Conservation (phyloP, 2,329 filamentous ascomycete genomes). For the Fusarium sp. region DNA sequence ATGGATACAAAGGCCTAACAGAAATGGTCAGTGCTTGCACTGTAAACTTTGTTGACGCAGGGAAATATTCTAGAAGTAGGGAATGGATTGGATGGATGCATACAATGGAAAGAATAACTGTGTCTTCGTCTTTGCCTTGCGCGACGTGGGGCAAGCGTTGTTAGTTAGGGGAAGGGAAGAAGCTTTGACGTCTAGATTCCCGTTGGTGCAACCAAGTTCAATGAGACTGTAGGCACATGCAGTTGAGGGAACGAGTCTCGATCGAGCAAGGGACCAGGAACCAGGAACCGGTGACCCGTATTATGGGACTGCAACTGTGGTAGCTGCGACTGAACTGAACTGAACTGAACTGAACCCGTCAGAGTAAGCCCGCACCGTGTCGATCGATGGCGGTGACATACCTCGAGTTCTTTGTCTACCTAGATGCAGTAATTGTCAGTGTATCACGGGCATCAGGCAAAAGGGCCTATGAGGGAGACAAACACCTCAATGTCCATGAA, state of each 20-base stretch:
- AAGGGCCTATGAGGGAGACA: neutral
- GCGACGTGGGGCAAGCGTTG: conserved; percentile 34
- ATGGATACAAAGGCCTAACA: neutral
- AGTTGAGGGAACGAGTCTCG: conserved; percentile 8
- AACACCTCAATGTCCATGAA: conserved; percentile 7
- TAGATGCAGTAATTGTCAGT: neutral
- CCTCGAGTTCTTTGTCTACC: neutral
- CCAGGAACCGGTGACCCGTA: conserved; percentile 18
- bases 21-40: conserved; percentile 3
- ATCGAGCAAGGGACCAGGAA: conserved; percentile 36
- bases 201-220: conserved; percentile 28
- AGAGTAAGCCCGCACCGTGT: conserved; percentile 35
- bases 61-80: conserved; percentile 38
- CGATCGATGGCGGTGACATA: conserved; percentile 8
- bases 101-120: conserved; percentile 11
- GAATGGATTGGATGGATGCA: conserved; percentile 8
- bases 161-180: conserved; percentile 21
- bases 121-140: conserved; percentile 23
- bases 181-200: conserved; percentile 36
- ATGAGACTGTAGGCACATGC: neutral
- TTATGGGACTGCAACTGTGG: conserved; percentile 8
- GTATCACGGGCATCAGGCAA: conserved; percentile 6
- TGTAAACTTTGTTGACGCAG: conserved; percentile 4
- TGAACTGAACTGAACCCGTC: conserved; percentile 9
- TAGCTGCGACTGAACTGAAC: neutral